These are phyloP conservation scores for Chenopodium album DNA, from an alignment of 148 eudicot genomes.

Conservation along the genomic window DNA sequence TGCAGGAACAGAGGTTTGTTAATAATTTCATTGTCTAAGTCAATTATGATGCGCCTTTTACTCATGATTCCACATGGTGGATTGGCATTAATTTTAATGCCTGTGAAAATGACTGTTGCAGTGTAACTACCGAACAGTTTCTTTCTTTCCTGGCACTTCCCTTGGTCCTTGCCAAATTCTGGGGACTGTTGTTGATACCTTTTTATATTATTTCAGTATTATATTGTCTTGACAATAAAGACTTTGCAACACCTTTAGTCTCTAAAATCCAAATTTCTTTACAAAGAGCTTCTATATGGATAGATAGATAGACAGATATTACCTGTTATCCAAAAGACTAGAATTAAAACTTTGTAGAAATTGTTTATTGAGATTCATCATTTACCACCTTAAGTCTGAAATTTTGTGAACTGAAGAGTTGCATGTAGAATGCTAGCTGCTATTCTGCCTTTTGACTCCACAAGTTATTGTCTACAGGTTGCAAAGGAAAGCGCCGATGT, in stretches of 20 bases:
- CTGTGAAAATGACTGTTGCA: background rate
- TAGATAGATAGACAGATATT: background rate
- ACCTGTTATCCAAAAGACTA: background rate
- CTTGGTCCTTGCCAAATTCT: background rate
- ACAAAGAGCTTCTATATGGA: background rate
- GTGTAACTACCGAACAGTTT: background rate
- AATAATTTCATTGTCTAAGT: background rate
- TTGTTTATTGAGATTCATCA: background rate
- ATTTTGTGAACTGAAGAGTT: background rate
- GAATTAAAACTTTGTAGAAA: background rate
- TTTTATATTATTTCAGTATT: background rate
- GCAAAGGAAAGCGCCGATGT: conserved; percentile 91
- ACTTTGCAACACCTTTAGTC: background rate
- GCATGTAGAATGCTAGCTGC: background rate
- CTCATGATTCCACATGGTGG: background rate
- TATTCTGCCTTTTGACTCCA: background rate
- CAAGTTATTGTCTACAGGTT: conserved; percentile 47
- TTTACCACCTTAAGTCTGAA: background rate
- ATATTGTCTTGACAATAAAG: background rate
- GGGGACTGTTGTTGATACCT: background rate
- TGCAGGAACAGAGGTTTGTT: conserved; percentile 53
- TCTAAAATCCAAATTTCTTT: background rate
- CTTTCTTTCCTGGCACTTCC: background rate
- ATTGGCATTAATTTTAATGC: background rate
- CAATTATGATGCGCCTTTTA: background rate